Conservation (phyloP, 768 basidiomycete species). For the Tephrocybe sp. region DNA sequence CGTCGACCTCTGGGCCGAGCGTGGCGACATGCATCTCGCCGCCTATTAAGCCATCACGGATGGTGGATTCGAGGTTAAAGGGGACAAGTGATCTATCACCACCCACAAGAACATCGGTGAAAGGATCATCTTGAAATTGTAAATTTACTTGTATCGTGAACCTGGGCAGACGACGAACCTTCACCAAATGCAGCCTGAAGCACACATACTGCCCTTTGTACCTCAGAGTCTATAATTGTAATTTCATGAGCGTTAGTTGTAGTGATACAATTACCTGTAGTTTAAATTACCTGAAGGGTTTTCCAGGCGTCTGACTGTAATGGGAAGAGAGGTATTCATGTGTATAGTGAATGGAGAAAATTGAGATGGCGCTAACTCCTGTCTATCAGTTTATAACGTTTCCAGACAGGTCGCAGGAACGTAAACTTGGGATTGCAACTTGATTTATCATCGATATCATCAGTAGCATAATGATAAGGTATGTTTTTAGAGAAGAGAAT, state of each 20-base stretch:
- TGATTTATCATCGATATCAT: no score
- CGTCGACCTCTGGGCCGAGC: conserved; percentile 16
- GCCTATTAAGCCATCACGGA: conserved; percentile 22
- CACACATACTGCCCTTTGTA: conserved; percentile 7
- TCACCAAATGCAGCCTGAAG: conserved; percentile 12
- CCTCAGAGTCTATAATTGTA: conserved; percentile 5
- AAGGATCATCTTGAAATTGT: conserved; percentile 16
- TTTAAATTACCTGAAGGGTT: conserved; percentile 9
- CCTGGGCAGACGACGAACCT: not conserved
- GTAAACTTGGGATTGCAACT: no score
- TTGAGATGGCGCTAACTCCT: no score
- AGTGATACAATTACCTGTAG: not conserved
- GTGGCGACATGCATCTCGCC: conserved; percentile 25
- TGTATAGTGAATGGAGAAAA: no score
- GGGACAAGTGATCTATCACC: conserved; percentile 17
- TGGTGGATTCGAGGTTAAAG: conserved; percentile 14
- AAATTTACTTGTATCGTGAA: not conserved
- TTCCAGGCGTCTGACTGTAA: conserved; percentile 6
- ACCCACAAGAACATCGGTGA: conserved; percentile 15
- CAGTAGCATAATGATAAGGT: no score
- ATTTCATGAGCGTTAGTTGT: not conserved
- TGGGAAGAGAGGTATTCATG: not conserved
- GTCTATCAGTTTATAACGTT: no score
- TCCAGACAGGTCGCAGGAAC: no score
- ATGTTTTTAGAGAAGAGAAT: no score